phyloP scores from a whole-genome alignment of 2,329 filamentous ascomycete species.

The Penicillium hesseltinei region DNA sequence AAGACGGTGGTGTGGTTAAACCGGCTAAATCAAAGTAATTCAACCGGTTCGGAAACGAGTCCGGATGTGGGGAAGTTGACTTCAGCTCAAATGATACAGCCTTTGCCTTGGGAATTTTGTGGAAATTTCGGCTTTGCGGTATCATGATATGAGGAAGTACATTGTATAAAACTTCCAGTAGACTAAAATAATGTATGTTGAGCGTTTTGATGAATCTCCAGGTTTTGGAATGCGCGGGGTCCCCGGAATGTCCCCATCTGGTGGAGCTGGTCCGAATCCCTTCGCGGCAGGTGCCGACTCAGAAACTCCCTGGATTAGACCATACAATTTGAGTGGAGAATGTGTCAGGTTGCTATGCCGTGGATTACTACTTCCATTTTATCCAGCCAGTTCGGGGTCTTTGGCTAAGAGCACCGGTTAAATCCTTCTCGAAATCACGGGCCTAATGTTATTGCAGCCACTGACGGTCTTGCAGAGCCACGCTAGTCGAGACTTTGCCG shows the following conservation, averaged over 20 bases:
- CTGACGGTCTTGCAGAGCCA: not conserved
- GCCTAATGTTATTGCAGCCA: not conserved
- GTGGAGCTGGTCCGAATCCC: not conserved
- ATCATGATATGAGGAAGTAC: no score
- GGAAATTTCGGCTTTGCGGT: not conserved
- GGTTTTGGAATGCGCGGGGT: conserved; percentile 1
- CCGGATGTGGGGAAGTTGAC: not conserved
- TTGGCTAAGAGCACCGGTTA: conserved; percentile 4
- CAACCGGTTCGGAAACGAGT: not conserved
- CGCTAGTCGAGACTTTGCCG: conserved; percentile 5
- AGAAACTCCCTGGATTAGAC: not conserved
- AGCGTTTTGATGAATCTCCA: not conserved
- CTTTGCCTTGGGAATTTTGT: not conserved
- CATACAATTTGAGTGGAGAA: not conserved
- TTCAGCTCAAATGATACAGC: not conserved
- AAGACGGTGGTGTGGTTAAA: not conserved
- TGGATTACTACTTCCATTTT: not conserved
- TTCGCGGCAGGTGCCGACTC: not conserved
- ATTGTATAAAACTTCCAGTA: not conserved
- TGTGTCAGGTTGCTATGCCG: not conserved
- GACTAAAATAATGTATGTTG: not conserved
- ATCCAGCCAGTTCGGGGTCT: not conserved
- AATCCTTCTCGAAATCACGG: not conserved
- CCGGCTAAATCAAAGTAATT: conserved; percentile 5
- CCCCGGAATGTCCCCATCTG: conserved; percentile 3